Percentiles rank a stretch among this genome's conserved stretches.
phyloP scores from a whole-genome alignment of 148 eudicot genomes.

The Rhododendron mucronatum region DNA sequence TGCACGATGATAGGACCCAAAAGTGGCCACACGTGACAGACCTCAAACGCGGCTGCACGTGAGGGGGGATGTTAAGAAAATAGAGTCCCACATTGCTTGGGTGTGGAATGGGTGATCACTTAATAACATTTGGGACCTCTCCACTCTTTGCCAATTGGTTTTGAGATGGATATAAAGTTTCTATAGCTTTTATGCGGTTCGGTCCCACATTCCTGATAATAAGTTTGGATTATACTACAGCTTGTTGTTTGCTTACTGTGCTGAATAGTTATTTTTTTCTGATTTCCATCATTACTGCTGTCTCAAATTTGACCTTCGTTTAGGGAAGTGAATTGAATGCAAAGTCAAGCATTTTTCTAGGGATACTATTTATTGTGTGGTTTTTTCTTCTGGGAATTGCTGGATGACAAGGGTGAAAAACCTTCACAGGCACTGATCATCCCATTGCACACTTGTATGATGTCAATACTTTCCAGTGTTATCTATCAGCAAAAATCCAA shows the following conservation, averaged over 20 bases:
- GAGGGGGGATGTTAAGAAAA: too few species aligned
- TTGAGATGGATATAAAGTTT: too few species aligned
- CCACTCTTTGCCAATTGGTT: too few species aligned
- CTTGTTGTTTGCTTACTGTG: neutral
- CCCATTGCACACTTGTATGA: slow-evolving; percentile 77
- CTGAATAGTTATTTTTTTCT: neutral
- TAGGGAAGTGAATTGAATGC: neutral
- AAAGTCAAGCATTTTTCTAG: neutral
- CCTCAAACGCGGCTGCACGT: too few species aligned
- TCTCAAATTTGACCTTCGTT: neutral
- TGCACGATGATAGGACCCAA: too few species aligned
- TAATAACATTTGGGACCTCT: too few species aligned
- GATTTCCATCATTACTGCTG: neutral
- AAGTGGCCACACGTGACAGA: too few species aligned
- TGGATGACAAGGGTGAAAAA: slow-evolving; percentile 2
- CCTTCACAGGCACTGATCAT: slow-evolving; percentile 79
- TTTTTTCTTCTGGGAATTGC: slow-evolving; percentile 5
- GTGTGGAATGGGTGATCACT: too few species aligned
- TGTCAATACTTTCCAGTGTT: slow-evolving; percentile 80
- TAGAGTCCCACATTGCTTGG: too few species aligned
- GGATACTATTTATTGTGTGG: neutral
- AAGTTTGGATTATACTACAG: neutral
- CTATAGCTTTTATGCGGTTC: neutral
- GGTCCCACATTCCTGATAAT: neutral
- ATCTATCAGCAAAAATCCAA: slow-evolving; percentile 55